phyloP scores from a whole-genome alignment of 1,139 yeast species.

The Trichomonascaceae sp. region DNA sequence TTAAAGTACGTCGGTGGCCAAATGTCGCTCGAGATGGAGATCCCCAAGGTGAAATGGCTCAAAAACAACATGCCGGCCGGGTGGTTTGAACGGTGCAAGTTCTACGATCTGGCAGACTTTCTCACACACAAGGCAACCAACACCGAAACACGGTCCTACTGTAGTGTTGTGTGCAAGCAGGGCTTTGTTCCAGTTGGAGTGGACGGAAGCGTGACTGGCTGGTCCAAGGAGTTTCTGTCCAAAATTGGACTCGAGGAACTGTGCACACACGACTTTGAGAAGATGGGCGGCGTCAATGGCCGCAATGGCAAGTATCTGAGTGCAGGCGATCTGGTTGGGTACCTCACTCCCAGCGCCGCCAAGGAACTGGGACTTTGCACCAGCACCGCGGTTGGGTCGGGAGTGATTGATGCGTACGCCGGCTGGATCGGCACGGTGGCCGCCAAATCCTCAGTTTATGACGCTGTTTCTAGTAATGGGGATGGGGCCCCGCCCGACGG shows the following conservation, averaged over 20 bases:
- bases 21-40: constrained; percentile 96
- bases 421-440: constrained; percentile 99
- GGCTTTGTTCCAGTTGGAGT: constrained; percentile 90
- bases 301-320: constrained; percentile 58
- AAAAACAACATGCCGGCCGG: constrained; percentile 70
- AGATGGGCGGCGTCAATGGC: constrained; percentile 72
- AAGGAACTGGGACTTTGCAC: constrained; percentile 70
- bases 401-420: constrained; percentile 95
- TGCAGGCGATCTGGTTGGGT: constrained; percentile 84
- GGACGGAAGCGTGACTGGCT: constrained; percentile 72
- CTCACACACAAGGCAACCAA: constrained; percentile 87
- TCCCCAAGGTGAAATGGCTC: constrained; percentile 94
- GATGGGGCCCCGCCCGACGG: constrained; percentile 32
- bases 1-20: constrained; percentile 92
- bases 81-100: constrained; percentile 54
- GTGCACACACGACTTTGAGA: constrained; percentile 58
- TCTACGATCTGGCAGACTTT: constrained; percentile 85
- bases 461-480: too few relatives aligned
- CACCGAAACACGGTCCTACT: constrained; percentile 70
- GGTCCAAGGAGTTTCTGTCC: constrained; percentile 70
- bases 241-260: constrained; percentile 64
- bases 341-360: constrained; percentile 55
- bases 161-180: constrained; percentile 90
- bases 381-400: constrained; percentile 78
- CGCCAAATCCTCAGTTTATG: constrained; percentile 43